Evolutionary conservation across 208 protist species (phyloP), one percentile per base, ranked within the genome.

Genomic region (Leishmania gerbilli): DNA sequence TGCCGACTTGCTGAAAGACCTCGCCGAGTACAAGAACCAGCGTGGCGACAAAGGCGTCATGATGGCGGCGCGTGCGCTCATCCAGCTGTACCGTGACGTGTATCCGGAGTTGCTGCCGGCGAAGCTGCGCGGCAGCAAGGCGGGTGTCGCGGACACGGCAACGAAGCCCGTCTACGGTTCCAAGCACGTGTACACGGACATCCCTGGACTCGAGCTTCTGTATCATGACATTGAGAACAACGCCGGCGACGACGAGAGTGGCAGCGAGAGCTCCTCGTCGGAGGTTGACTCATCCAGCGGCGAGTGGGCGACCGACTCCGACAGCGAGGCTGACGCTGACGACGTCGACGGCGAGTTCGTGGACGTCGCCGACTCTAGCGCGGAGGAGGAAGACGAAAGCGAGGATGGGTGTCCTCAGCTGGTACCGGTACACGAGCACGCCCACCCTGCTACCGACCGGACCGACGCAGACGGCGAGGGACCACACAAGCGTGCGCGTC

Each of bases 11-110:
- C 87, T 99, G 19, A 91, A 92, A 53, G 99, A 99, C 85, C 83
- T 99, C 0, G 90, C 92, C 11, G 90, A 97, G 86, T 99, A 99
- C 88, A 96, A 95, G 75, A 96, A 92, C 17, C 92, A 97, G 75
- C 90, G 94, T 11, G 95, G 97, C n/a, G 95, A 99, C 81, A 98
- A 98, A 76, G 94, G 97, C 81, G 98, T 99, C 2, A 95, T 98
- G 62, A 99, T 99, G 94, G 98, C 98, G 6, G 93, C 98, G 0
- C 90, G 95, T 62, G 96, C 97, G 65, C 88, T 99, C 27, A 96
- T 99, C 75, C 90, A 98, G 77, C 91, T 99, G 11, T 99, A 96
- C 85, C 95, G 98, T 74, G 96, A 97, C 27, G 88, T 98, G 17
- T 96, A 99, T 84, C 99, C 99, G 19, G 91, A 95, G 55, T 76